phyloP scores from a whole-genome alignment of 495 filamentous ascomycete species.

The Platismatia glauca region DNA sequence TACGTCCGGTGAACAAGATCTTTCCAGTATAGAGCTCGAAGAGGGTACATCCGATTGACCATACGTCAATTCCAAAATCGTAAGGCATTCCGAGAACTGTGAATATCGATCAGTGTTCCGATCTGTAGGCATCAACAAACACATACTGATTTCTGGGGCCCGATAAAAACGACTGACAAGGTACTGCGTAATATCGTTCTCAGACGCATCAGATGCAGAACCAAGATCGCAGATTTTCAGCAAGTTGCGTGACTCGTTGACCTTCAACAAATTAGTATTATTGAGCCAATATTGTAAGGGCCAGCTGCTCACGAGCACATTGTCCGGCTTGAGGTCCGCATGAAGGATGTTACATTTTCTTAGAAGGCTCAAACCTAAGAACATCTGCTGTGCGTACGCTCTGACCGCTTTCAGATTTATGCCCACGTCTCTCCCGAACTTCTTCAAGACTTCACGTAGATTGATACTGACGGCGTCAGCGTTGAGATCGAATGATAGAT shows the following conservation, averaged over 20 bases:
- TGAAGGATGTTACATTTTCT: constrained; percentile 89
- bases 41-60: constrained; percentile 93
- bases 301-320: constrained; percentile 57
- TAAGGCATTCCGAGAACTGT: constrained; percentile 79
- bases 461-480: constrained; percentile 55
- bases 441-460: constrained; percentile 89
- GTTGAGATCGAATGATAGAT: background rate
- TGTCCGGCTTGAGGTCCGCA: constrained; percentile 95
- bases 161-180: constrained; percentile 95
- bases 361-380: constrained; percentile 74
- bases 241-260: constrained; percentile 73
- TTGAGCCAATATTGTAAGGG: background rate
- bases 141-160: constrained; percentile 75
- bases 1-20: constrained; percentile 87
- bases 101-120: background rate
- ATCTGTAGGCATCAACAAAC: background rate
- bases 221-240: constrained; percentile 95
- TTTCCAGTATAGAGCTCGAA: constrained; percentile 97
- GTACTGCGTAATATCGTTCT: constrained; percentile 87
- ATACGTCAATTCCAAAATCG: constrained; percentile 91
- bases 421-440: constrained; percentile 88
- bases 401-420: constrained; percentile 80
- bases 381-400: constrained; percentile 88
- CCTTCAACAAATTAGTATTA: constrained; percentile 35
- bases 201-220: constrained; percentile 79